A percentile compares a stretch with the other conserved stretches of the same genome.
Conservation (phyloP, 805 yeast genomes). For the Zygotorulaspora florentina region DNA sequence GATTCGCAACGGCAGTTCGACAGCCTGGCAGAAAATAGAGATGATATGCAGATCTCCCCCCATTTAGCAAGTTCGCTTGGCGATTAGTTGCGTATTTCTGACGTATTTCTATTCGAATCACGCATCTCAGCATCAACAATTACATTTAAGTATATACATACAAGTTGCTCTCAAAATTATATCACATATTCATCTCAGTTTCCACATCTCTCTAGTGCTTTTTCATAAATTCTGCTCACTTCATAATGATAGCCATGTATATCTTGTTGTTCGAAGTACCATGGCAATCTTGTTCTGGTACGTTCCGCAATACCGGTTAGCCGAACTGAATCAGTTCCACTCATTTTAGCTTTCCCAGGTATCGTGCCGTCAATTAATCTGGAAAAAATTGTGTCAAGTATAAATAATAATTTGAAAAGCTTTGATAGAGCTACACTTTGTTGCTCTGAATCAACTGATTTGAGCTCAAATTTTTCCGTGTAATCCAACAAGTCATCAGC, state of each 20-base stretch:
- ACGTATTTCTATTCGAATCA: too few species aligned
- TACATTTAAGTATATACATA: too few species aligned
- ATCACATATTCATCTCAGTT: neutral
- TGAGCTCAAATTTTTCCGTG: constrained; percentile 41
- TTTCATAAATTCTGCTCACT: constrained; percentile 42
- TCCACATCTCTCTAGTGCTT: constrained; percentile 39
- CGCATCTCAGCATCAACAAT: neutral
- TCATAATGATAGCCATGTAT: constrained; percentile 44
- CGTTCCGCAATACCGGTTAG: constrained; percentile 51
- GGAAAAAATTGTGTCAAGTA: constrained; percentile 41
- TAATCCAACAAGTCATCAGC: constrained; percentile 68
- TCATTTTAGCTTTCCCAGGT: constrained; percentile 37
- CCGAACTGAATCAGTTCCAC: constrained; percentile 49
- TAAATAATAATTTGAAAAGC: constrained; percentile 38
- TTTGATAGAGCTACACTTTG: constrained; percentile 33
- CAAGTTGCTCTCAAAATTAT: too few species aligned
- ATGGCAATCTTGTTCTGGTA: constrained; percentile 42
- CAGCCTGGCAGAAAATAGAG: too few species aligned
- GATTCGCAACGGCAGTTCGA: too few species aligned
- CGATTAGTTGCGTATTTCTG: too few species aligned
- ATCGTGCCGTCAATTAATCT: constrained; percentile 36
- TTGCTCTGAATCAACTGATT: constrained; percentile 16
- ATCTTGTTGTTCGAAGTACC: constrained; percentile 32
- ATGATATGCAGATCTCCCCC: too few species aligned
- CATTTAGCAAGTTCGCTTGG: too few species aligned